These are phyloP conservation scores for Ormosia emarginata DNA, from an alignment of 306 rosid genomes.

Conservation along the genomic window DNA sequence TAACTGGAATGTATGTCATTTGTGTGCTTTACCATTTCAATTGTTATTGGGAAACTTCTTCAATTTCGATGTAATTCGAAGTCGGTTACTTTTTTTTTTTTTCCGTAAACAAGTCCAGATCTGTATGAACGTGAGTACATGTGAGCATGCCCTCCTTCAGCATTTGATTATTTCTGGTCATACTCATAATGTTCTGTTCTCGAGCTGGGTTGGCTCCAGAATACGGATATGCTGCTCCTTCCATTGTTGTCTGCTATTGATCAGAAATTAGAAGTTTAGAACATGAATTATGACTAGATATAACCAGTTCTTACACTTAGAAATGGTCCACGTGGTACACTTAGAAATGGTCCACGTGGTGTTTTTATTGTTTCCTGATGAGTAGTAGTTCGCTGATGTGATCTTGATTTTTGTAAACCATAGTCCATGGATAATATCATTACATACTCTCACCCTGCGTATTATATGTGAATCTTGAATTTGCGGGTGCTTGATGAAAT, in stretches of 20 bases:
- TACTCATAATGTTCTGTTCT: background rate
- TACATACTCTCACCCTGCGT: background rate
- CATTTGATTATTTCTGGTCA: background rate
- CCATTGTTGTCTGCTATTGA: background rate
- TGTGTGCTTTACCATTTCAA: background rate
- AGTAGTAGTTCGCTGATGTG: background rate
- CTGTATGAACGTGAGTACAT: background rate
- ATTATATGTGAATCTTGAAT: background rate
- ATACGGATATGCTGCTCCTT: background rate
- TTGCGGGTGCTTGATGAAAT: background rate
- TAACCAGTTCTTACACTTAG: background rate
- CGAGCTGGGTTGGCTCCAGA: background rate
- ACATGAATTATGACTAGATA: background rate
- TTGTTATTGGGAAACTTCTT: background rate
- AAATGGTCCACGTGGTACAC: background rate
- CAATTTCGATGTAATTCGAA: background rate
- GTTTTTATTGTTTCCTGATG: background rate
- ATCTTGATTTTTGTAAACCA: too few relatives aligned
- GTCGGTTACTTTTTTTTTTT: background rate
- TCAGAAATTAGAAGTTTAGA: background rate
- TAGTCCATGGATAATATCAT: background rate
- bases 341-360: background rate
- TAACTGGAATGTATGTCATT: slow-evolving; percentile 20
- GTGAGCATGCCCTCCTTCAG: background rate
- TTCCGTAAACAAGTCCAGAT: background rate